Conservation (phyloP, 768 basidiomycete species). For the Pleurotus cornucopiae region DNA sequence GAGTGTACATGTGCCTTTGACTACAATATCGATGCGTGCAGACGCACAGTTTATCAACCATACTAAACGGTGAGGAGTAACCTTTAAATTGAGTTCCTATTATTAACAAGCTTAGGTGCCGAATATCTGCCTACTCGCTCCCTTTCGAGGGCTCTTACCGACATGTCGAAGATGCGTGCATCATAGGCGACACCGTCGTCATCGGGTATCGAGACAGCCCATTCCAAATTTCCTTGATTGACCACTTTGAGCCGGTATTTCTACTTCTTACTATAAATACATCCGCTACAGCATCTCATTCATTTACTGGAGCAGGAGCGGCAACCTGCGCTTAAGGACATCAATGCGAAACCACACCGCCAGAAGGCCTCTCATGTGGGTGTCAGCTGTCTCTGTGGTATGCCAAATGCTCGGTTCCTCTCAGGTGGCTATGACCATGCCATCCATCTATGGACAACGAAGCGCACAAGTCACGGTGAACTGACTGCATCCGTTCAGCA, state of each 20-base stretch:
- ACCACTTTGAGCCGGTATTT: neutral
- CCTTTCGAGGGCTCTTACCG: slow-evolving; percentile 29
- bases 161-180: slow-evolving; percentile 44
- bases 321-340: slow-evolving; percentile 25
- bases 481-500: neutral
- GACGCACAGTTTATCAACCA: slow-evolving; percentile 40
- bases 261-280: neutral
- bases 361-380: neutral
- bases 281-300: neutral
- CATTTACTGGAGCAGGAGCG: slow-evolving; percentile 13
- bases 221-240: slow-evolving; percentile 30
- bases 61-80: slow-evolving; percentile 21
- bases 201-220: slow-evolving; percentile 39
- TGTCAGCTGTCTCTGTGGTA: slow-evolving; percentile 39
- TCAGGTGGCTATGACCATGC: slow-evolving; percentile 45
- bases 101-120: slow-evolving; percentile 20
- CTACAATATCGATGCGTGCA: slow-evolving; percentile 41
- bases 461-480: slow-evolving; percentile 13
- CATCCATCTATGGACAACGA: slow-evolving; percentile 34
- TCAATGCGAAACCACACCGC: slow-evolving; percentile 25
- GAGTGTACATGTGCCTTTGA: slow-evolving; percentile 27
- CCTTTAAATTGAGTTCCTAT: slow-evolving; percentile 12
- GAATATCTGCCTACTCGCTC: slow-evolving; percentile 32
- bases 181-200: slow-evolving; percentile 34
- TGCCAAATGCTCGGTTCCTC: slow-evolving; percentile 35